These are phyloP conservation scores for Raffaelea deltoideospora DNA, from an alignment of 2,329 filamentous ascomycete genomes.

Conservation along the genomic window DNA sequence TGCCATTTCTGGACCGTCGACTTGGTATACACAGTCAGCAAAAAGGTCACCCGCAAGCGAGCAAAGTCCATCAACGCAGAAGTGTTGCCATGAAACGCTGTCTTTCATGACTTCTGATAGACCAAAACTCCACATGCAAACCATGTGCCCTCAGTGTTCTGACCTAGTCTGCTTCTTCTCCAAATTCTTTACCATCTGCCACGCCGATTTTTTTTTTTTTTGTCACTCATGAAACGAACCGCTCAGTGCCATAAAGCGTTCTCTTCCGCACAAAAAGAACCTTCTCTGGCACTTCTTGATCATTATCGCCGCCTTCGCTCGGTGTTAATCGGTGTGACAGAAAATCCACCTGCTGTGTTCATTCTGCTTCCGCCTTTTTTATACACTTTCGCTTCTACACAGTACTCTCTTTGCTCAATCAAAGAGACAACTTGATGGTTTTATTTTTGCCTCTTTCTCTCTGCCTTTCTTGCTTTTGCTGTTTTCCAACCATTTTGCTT, in stretches of 20 bases:
- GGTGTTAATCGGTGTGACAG: no score
- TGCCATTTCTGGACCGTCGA: conserved; percentile 57
- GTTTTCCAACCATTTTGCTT: no score
- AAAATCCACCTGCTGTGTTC: no score
- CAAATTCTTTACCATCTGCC: background rate
- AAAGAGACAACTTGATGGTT: conserved; percentile 13
- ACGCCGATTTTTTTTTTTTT: background rate
- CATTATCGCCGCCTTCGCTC: no score
- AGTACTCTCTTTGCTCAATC: conserved; percentile 6
- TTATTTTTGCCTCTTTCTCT: conserved; percentile 15
- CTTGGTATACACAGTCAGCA: conserved; percentile 56
- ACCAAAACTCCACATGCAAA: background rate
- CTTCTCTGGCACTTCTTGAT: no score
- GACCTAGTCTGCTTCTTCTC: conserved; percentile 5
- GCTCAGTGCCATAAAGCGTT: no score
- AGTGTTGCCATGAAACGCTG: conserved; percentile 8
- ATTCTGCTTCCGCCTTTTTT: background rate
- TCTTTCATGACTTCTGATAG: no score
- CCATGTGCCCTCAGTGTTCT: background rate
- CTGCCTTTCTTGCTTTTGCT: no score
- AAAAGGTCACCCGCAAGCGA: conserved; percentile 45
- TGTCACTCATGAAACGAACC: no score
- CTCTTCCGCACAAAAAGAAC: no score
- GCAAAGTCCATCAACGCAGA: conserved; percentile 21
- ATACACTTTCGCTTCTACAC: conserved; percentile 14